phyloP scores from a whole-genome alignment of 805 yeast genomes.

The Saturnispora gosingensis region DNA sequence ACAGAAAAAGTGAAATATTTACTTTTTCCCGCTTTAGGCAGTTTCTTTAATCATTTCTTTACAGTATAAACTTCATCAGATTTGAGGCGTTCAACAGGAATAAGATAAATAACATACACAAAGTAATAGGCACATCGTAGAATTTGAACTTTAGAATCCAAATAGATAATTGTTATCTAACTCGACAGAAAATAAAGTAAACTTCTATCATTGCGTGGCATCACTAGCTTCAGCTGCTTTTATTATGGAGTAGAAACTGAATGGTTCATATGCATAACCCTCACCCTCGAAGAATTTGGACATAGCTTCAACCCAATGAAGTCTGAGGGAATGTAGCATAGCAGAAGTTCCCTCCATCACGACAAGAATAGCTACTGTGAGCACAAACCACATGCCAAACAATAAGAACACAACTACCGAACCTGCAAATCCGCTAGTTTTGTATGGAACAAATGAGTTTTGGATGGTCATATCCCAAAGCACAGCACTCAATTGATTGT shows the following conservation, averaged over 20 bases:
- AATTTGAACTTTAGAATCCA: neutral
- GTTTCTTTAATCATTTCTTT: neutral
- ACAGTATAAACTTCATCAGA: neutral
- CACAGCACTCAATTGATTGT: conserved; percentile 67
- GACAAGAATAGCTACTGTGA: conserved; percentile 61
- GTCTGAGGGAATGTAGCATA: conserved; percentile 66
- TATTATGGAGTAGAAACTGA: conserved; percentile 34
- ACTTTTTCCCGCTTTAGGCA: neutral
- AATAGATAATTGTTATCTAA: neutral
- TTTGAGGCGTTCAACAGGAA: neutral
- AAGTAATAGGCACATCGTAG: neutral
- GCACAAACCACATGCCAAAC: conserved; percentile 67
- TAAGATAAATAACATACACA: neutral
- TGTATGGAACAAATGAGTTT: conserved; percentile 41
- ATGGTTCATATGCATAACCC: conserved; percentile 61
- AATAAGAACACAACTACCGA: conserved; percentile 48
- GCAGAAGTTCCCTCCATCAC: conserved; percentile 83
- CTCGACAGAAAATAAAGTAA: neutral
- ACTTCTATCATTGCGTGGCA: neutral
- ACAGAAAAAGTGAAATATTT: neutral
- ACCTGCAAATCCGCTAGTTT: conserved; percentile 44
- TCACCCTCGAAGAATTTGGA: conserved; percentile 73
- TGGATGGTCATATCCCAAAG: conserved; percentile 70
- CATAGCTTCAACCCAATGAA: conserved; percentile 82
- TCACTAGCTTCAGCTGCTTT: conserved; percentile 8